Evolutionary conservation across 176 grass and related monocot genomes (phyloP).

Genomic region (Stipa capillata): DNA sequence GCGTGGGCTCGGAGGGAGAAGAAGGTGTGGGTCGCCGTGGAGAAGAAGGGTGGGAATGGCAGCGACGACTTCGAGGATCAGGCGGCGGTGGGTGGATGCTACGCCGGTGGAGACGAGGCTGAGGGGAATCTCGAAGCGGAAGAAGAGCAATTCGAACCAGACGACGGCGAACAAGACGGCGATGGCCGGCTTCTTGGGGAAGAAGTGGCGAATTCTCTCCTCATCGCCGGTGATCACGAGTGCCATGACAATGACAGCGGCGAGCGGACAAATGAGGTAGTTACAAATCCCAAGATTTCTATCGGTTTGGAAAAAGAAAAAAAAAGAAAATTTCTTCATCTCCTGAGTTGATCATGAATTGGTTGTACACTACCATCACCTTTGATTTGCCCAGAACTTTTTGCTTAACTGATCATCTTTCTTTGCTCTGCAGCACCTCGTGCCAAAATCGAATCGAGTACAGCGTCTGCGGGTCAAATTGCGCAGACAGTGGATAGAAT

Average conservation of each 20-base stretch:
- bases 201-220: neutral
- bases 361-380: neutral
- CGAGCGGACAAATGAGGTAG: neutral
- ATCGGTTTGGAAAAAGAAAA: too few species aligned
- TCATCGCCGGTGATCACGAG: neutral
- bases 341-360: neutral
- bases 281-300: neutral
- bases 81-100: neutral
- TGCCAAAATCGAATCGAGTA: neutral
- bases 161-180: neutral
- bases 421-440: neutral
- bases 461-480: neutral
- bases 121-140: neutral
- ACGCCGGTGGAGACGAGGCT: conserved; percentile 19
- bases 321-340: neutral
- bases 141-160: neutral
- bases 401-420: neutral
- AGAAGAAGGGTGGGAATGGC: neutral
- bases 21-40: conserved; percentile 34
- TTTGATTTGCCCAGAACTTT: neutral
- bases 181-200: neutral
- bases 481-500: conserved; percentile 1
- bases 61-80: neutral
- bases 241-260: neutral
- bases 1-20: neutral